Evolutionary conservation across 257 asterid genomes (phyloP), one percentile per base, ranked within the genome.

Genomic region (Striga asiatica): DNA sequence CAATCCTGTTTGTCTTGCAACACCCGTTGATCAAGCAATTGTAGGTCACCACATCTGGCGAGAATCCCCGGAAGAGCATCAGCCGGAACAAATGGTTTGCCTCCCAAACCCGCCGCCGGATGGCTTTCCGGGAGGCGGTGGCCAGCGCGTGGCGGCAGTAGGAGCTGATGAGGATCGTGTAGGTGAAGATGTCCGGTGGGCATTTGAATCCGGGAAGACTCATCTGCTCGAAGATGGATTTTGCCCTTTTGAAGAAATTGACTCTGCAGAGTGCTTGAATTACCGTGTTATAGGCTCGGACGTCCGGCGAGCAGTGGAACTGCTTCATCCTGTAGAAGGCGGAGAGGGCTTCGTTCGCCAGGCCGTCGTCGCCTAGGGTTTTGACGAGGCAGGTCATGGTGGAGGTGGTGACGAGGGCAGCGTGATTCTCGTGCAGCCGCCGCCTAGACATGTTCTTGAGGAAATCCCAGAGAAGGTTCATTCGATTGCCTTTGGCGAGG

Each of bases 1-100:
- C 98, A 4, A 91, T 82, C 74, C 97, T 75, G 49, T 71, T 70
- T 10, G 95, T 88, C 76, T 92, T 88, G 54, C 97, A 92, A 60
- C 98, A 92, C 3, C 97, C 97, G 62, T 88, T 81, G 49, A 92
- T 92, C 80, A 88, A 71, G 47, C 89, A 77, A 14, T 92, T 92
- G 50, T 92, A 92, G n/a, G 97, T 84, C 62, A 92, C 97, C 5
- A 88, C 89, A 66, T 92, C 95, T n/a, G 97, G 97, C 14, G 57
- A 73, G 75, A 77, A 88, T 0, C 97, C 98, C 62, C 81, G 82
- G 53, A 83, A 92, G 37, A 88, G 34, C 98, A 92, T 88, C 47
- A 82, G 52, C 52, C 98, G 68, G 55, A 92, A 92, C 69, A 88
- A 70, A 66, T 82, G 93, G 74, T 92, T 92, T 1, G 94, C 98